Percentiles rank a stretch among this genome's conserved stretches.
phyloP scores from a whole-genome alignment of 2,329 filamentous ascomycete genomes.

The Leptographium radiaticola region DNA sequence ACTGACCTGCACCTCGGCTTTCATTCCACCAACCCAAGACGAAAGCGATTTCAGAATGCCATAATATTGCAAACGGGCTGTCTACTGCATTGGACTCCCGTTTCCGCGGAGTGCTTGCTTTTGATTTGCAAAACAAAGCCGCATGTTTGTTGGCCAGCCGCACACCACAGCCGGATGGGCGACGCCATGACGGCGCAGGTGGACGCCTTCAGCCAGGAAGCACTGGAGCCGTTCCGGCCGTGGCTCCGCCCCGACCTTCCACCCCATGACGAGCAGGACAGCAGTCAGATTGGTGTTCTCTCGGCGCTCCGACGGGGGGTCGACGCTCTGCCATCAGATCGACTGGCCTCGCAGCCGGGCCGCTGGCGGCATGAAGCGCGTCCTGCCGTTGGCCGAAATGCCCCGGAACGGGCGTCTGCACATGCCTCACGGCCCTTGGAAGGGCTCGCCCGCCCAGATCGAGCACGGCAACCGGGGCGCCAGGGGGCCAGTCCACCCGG shows the following conservation, averaged over 20 bases:
- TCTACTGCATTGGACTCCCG: too few relatives aligned
- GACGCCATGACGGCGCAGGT: conserved; percentile 17
- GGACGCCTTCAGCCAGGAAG: conserved; percentile 11
- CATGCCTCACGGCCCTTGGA: neutral
- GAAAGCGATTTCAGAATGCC: too few relatives aligned
- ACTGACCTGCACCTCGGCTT: too few relatives aligned
- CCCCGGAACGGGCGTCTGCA: neutral
- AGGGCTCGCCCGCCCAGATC: neutral
- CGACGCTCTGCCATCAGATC: neutral
- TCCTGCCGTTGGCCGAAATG: neutral
- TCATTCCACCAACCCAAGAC: too few relatives aligned
- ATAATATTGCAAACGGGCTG: too few relatives aligned
- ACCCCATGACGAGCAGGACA: neutral
- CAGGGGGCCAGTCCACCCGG: too few relatives aligned
- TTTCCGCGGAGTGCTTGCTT: neutral
- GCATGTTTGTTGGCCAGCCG: neutral
- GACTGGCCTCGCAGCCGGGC: neutral
- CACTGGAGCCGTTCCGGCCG: conserved; percentile 14
- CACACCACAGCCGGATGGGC: neutral
- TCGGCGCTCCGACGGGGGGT: neutral
- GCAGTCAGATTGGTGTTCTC: neutral
- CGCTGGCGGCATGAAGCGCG: neutral
- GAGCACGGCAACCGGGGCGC: neutral
- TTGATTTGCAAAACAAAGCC: neutral
- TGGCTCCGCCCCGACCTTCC: conserved; percentile 12